Base-by-base conservation (phyloP, 305 asterid species). In the Ajuga reptans region DNA sequence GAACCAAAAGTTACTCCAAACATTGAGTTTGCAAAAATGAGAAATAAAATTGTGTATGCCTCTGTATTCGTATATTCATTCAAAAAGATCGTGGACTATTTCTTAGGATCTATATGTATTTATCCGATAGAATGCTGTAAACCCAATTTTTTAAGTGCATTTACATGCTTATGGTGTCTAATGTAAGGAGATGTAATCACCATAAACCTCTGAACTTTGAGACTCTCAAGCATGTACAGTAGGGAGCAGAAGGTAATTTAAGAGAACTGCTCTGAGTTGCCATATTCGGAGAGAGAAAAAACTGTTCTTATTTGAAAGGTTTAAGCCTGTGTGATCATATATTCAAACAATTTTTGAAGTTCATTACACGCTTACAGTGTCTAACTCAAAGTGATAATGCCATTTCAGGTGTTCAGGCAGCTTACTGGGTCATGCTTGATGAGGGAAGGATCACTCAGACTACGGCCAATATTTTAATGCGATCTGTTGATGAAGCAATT, bases 401-500 rank as follows among this genome's bases (percentile, higher is more conserved):
- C 55, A 81, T 67, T 76, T 43, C 69, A 91, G 99, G 99, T 72
- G 96, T 91, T 76, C 99, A 94, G 86, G 94, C 99, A 50, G 92
- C 97, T 75, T 91, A 94, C 82, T 94, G 99, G 99, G 87, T 76
- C 71, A 89, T 94, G 99, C 99, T 94, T 79, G 89, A 91, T 72
- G 96, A 94, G 83, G 99, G 99, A 80, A 87, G 96, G 88, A 87
- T 94, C 80, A 78, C 83, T 50, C 96, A 87, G 72, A 84, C 78
- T 55, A 91, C 81, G n/a, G 90, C 96, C 55, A 89, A 84, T 81
- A 76, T 87, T 78, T 88, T 94, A 77, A 89, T 94, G 97, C 90
- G 82, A 71, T 94, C 99, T 58, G 93, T 94, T 74, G 96, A 94
- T 68, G 99, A 94, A 81, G 99, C 97, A 12, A 74, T 89, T 66